Evolutionary conservation across 202 grass and related monocot species (phyloP), one percentile per base, ranked within the genome.

Genomic region (Elaeis oleifera): DNA sequence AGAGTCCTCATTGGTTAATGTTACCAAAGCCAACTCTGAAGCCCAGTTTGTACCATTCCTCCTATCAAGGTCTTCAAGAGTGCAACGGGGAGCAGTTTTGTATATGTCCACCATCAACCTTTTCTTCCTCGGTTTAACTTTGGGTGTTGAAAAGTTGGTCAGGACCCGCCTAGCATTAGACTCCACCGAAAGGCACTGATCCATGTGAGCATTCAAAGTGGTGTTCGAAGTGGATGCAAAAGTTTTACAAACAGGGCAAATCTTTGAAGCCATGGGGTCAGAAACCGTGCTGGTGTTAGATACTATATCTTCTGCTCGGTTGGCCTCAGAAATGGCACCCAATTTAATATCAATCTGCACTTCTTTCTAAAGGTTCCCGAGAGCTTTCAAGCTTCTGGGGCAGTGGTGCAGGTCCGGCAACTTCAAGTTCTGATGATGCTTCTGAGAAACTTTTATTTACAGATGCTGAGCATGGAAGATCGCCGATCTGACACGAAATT

Each of bases 181-280:
- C 60, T 83, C 85, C 49, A 65, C 79, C 65, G 80, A 89, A 54
- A 99, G 79, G 48, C 94, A 99, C 63, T 80, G 88, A 55, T 99
- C 94, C 53, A 99, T 99, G 74, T 99, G 94, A 16, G 94, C 85
- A 80, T 99, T 99, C 82, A 99, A 58, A 68, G 85, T 99, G 59
- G 94, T 99, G 72, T 99, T 99, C 0, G 94, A 99, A 51, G 85
- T 86, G 51, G 94, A 99, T 62, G 88, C 84, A 73, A 99, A 99
- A n/a, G 79, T 75, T 79, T 80, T 99, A 69, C 94, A 99, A 65
- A 99, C 94, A 67, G 88, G 94, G 27, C 94, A 99, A 67, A 87
- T 79, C 75, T 99, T 99, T 27, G 85, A 99, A 70, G 77, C 78
- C 85, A 86, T 99, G 7, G 77, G 74, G 29, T 86, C 88, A 27